These are phyloP conservation scores for Galerina sulciceps DNA, from an alignment of 768 basidiomycete genomes.

Conservation along the genomic window DNA sequence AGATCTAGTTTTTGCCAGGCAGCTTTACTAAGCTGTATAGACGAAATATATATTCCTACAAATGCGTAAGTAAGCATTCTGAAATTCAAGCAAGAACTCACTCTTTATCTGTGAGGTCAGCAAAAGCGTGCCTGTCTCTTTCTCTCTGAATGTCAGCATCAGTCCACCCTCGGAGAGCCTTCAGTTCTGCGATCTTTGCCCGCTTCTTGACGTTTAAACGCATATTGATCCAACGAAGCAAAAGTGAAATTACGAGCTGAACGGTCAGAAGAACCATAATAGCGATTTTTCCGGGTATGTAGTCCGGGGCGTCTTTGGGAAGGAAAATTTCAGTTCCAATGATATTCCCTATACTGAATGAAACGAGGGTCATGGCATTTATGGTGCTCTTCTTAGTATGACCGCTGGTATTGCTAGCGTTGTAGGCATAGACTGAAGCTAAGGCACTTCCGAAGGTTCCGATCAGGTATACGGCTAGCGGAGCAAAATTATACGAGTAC, in stretches of 20 bases:
- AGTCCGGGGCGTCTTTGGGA: conserved; percentile 61
- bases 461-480: conserved; percentile 49
- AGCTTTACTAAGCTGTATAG: conserved; percentile 48
- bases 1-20: background rate
- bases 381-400: conserved; percentile 74
- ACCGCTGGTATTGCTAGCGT: conserved; percentile 65
- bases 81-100: conserved; percentile 31
- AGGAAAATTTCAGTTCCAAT: conserved; percentile 68
- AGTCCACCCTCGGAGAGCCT: conserved; percentile 55
- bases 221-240: conserved; percentile 59
- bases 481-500: background rate
- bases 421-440: conserved; percentile 65
- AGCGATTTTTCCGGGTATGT: conserved; percentile 69
- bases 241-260: conserved; percentile 50
- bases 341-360: conserved; percentile 63
- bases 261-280: conserved; percentile 62
- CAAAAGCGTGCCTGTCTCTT: conserved; percentile 63
- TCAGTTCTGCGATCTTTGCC: conserved; percentile 44
- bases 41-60: conserved; percentile 62
- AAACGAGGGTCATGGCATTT: conserved; percentile 60
- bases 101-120: conserved; percentile 68
- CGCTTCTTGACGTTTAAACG: conserved; percentile 55
- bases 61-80: background rate
- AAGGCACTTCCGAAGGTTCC: conserved; percentile 65
- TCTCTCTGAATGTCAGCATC: conserved; percentile 61